Percentiles rank a stretch among this genome's conserved stretches.
phyloP scores from a whole-genome alignment of 2,329 filamentous ascomycete species.

The Hypoxylon sp. region DNA sequence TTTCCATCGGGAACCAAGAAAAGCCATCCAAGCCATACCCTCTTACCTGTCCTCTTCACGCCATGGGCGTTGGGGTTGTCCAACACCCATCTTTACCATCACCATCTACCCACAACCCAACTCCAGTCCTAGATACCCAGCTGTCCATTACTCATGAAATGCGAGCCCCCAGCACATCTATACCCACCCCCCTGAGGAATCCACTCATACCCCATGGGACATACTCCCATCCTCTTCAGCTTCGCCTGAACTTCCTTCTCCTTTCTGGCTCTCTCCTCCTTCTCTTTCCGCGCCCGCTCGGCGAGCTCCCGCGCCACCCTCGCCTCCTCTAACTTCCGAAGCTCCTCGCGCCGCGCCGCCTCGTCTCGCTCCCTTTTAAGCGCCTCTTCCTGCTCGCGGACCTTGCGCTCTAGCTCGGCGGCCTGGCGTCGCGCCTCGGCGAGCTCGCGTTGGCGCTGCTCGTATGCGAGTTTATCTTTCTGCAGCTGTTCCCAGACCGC shows the following conservation, averaged over 20 bases:
- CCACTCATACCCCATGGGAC: constrained; percentile 65
- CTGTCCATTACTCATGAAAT: constrained; percentile 39
- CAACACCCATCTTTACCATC: neutral
- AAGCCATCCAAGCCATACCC: too few relatives aligned
- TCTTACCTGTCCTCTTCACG: too few relatives aligned
- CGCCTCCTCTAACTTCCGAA: constrained; percentile 37
- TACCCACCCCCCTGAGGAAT: constrained; percentile 43
- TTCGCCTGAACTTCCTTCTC: constrained; percentile 62
- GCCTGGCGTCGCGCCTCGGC: constrained; percentile 50
- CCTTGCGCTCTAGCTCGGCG: constrained; percentile 36
- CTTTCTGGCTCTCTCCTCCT: constrained; percentile 58
- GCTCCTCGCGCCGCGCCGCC: constrained; percentile 38
- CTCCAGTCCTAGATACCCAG: constrained; percentile 19
- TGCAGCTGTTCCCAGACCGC: constrained; percentile 74
- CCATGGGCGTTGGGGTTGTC: too few relatives aligned
- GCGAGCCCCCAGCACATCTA: constrained; percentile 47
- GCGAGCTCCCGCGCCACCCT: constrained; percentile 25
- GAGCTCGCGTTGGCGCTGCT: constrained; percentile 56
- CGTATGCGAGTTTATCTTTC: constrained; percentile 60
- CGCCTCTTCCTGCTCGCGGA: constrained; percentile 53
- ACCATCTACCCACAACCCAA: neutral
- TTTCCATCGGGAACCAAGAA: too few relatives aligned
- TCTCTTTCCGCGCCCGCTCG: constrained; percentile 44
- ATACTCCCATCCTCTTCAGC: constrained; percentile 68
- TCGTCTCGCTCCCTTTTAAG: constrained; percentile 57